Evolutionary conservation across 2,329 filamentous ascomycete genomes (phyloP).

Genomic region (Aspergillus latus): DNA sequence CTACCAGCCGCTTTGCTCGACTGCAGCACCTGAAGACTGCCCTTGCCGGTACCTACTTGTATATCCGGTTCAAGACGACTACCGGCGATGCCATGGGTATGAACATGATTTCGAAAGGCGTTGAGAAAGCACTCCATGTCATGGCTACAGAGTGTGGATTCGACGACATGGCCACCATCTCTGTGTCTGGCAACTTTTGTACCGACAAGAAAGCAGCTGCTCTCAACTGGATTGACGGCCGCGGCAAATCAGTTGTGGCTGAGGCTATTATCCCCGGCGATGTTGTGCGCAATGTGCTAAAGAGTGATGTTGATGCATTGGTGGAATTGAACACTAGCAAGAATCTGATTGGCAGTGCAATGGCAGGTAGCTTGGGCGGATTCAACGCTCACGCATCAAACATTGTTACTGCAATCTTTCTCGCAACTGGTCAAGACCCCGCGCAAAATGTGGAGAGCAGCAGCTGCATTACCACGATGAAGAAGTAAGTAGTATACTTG

Average conservation of each 20-base stretch:
- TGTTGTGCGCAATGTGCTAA: slow-evolving; percentile 82
- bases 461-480: slow-evolving; percentile 99
- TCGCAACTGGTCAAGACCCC: slow-evolving; percentile 95
- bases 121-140: slow-evolving; percentile 85
- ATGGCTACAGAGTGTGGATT: slow-evolving; percentile 89
- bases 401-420: slow-evolving; percentile 91
- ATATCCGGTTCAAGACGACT: slow-evolving; percentile 97
- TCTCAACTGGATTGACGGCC: slow-evolving; percentile 98
- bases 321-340: slow-evolving; percentile 93
- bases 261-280: slow-evolving; percentile 93
- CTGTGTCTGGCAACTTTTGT: slow-evolving; percentile 95
- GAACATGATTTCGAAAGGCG: slow-evolving; percentile 99
- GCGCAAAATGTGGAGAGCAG: slow-evolving; percentile 95
- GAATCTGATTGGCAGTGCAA: slow-evolving; percentile 94
- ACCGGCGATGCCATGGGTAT: slow-evolving; percentile 99
- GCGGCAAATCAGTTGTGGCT: slow-evolving; percentile 93
- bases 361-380: slow-evolving; percentile 92
- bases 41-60: slow-evolving; percentile 90
- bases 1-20: slow-evolving; percentile 89
- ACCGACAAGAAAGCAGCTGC: slow-evolving; percentile 97
- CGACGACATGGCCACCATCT: slow-evolving; percentile 92
- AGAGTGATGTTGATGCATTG: slow-evolving; percentile 86
- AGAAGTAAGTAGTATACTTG: slow-evolving; percentile 70
- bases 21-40: slow-evolving; percentile 88
- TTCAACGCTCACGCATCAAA: slow-evolving; percentile 99